Evolutionary conservation across 1,139 yeast genomes (phyloP), one percentile per base, ranked within the genome.

Genomic region (Sugiyamaella sp.): DNA sequence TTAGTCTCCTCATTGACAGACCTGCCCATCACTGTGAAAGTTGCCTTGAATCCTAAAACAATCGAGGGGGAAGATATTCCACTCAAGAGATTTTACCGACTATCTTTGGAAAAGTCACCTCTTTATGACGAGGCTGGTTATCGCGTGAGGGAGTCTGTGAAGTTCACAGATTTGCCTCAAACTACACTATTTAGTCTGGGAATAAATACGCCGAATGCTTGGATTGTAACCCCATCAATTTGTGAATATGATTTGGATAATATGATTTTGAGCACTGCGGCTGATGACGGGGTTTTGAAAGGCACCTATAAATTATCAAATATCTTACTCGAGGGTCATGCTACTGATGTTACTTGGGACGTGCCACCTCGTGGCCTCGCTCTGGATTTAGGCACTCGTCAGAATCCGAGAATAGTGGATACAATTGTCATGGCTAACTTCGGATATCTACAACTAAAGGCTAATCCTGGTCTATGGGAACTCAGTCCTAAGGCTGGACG

Each of bases 401-500:
- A 56, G 2, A 32, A 43, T 12, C 54, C 62, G 0, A 48, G 37
- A 12, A 41, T 63, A 1, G 72, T 77, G 0, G 89, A 86, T 60
- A 86, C 96, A 0, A 74, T 72, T 44, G 82, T 88, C 2, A 84
- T 89, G 91, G 78, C 86, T 0, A 81, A 84, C 52, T 70, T 82
- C 51, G 96, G 96, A 0, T 89, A 89, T 68, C 76, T 86, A 57
- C 96, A 89, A 68, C 71, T 89, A 46, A 80, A 80, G 57, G 82
- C 85, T 0, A 74, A 73, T 46, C 93, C 93, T 0, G 96, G 96
- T 0, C 52, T 75, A 1, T 86, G 88, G 85, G 66, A 71, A 0
- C 65, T 89, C 16, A 63, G 67, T 3, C 65, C 82, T 8, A 76
- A 78, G 56, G 66, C 70, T 1, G 80, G 81, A 0, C 66, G 69